These are phyloP conservation scores for Trichoderma koningii DNA, from an alignment of 2,329 filamentous ascomycete species.

Conservation along the genomic window DNA sequence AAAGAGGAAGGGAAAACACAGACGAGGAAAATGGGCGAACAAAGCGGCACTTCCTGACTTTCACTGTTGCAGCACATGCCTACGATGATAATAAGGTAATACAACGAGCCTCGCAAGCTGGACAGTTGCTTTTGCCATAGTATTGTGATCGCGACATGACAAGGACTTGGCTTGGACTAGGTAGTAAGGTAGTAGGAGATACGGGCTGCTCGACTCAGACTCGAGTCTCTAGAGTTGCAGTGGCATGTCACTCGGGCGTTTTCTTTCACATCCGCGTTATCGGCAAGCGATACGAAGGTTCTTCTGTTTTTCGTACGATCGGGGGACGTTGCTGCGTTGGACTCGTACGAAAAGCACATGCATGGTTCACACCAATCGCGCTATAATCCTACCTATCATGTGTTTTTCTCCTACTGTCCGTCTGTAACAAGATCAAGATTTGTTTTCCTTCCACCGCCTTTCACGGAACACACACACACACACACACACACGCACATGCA, in stretches of 20 bases:
- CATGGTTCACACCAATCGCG: background rate
- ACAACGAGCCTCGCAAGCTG: background rate
- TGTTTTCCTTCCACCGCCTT: no score
- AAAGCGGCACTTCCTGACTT: background rate
- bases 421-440: no score
- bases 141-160: background rate
- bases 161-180: no score
- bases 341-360: background rate
- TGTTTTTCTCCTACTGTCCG: no score
- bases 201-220: background rate
- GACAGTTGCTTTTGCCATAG: background rate
- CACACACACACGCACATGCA: no score
- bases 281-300: no score
- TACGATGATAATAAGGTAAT: no score
- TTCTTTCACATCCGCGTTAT: background rate
- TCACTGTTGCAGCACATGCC: no score
- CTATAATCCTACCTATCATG: no score
- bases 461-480: no score
- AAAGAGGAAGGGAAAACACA: background rate
- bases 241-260: conserved; percentile 1
- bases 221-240: background rate
- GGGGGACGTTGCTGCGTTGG: no score
- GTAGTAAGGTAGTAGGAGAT: background rate
- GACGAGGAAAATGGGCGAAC: background rate
- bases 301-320: no score